Evolutionary conservation across 2,329 filamentous ascomycete genomes (phyloP), one percentile per base, ranked within the genome.

Genomic region (Nannizzia gypsea): DNA sequence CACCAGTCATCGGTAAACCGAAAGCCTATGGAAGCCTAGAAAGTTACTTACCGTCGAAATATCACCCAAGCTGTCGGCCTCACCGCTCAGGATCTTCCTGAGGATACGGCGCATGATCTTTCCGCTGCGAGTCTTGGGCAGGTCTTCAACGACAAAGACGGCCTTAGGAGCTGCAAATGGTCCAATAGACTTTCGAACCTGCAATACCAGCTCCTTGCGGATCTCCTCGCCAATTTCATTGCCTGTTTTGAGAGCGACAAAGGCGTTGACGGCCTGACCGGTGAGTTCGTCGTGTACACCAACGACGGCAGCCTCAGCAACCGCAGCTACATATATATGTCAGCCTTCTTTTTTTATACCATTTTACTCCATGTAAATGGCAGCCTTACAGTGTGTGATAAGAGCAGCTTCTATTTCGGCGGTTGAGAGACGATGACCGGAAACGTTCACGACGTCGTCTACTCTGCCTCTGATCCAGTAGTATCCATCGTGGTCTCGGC

Each of bases 401-500:
- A 99, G 84, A 17, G 93, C 93, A 28, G 93, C 93, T 77, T 99
- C 93, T 65, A 99, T 99, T 76, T 99, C 93, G 38, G 93, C 92
- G 8, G 93, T 99, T 15, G 92, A 97, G 64, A 99, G 81, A 73
- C 93, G 87, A 76, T 99, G 93, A 28, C 93, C 93, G 67, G 88
- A 93, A 63, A 99, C 93, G 75, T 99, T 99, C 74, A 99, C 92
- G 48, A 99, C 93, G 69, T 99, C 93, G 71, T 99, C 93, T 58
- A 99, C 93, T 74, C 93, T 90, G 65, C 93, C 93, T 64, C 93
- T 89, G 73, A 99, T 99, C 93, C 93, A 99, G 84, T 97, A 99
- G 81, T 96, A 99, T 60, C 93, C 93, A 69, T 99, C 93, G 76
- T 96, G 88, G 73, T 99, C 93, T 71, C 93, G 89, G 62, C 89